A percentile compares a stretch with the other conserved stretches of the same genome.
These are phyloP conservation scores for Arachis stenosperma DNA, from an alignment of 306 rosid species.

Conservation along the genomic window DNA sequence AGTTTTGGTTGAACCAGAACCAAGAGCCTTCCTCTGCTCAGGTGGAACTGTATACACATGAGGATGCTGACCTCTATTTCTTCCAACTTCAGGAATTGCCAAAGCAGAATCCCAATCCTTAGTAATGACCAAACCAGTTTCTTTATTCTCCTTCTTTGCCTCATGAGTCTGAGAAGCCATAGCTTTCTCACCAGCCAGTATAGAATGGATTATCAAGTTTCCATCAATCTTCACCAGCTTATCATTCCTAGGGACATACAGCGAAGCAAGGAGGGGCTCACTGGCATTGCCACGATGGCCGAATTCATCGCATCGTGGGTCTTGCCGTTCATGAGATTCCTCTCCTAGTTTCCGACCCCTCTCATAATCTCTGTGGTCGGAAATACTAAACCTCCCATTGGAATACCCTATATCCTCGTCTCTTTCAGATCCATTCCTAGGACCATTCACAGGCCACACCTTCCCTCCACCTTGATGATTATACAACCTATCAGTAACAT, in stretches of 20 bases:
- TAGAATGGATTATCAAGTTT: constrained; percentile 90
- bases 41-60: constrained; percentile 53
- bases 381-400: constrained; percentile 50
- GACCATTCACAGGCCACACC: constrained; percentile 54
- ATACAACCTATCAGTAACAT: constrained; percentile 52
- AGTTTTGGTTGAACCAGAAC: constrained; percentile 59
- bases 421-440: constrained; percentile 59
- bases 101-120: constrained; percentile 65
- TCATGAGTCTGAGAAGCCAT: constrained; percentile 59
- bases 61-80: constrained; percentile 63
- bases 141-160: constrained; percentile 49
- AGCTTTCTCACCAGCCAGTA: constrained; percentile 91
- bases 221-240: constrained; percentile 96
- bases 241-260: constrained; percentile 95
- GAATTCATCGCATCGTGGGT: constrained; percentile 41
- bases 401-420: constrained; percentile 43
- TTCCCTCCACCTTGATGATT: constrained; percentile 57
- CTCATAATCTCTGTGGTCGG: constrained; percentile 43
- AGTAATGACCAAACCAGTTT: constrained; percentile 68
- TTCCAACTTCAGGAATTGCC: constrained; percentile 75
- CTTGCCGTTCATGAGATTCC: constrained; percentile 43
- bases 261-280: constrained; percentile 89
- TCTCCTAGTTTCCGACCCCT: constrained; percentile 45
- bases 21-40: constrained; percentile 69
- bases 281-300: constrained; percentile 59